A percentile compares a stretch with the other conserved stretches of the same genome.
Evolutionary conservation across 108 stramenopile species (phyloP).

Genomic region (Nannochloropsis granulata): DNA sequence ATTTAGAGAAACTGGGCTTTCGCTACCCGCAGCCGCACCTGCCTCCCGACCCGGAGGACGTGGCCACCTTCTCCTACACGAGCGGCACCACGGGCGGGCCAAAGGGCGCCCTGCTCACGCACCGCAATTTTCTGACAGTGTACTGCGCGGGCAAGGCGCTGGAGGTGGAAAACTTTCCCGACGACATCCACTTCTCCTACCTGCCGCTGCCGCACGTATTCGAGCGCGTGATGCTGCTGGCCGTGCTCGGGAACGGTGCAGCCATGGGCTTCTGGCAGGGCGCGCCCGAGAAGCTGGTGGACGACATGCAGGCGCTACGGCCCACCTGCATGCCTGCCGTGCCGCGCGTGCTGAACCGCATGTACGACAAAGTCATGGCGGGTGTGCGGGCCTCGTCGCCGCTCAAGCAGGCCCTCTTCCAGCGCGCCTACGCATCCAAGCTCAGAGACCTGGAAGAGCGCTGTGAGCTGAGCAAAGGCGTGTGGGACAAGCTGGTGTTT

Average conservation of each 20-base stretch:
- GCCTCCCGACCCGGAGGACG: conserved; percentile 34
- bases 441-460: conserved; percentile 35
- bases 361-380: conserved; percentile 51
- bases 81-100: conserved; percentile 85
- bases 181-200: conserved; percentile 79
- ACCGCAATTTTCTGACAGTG: conserved; percentile 48
- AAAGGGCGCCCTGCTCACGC: conserved; percentile 76
- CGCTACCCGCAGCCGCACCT: conserved; percentile 13
- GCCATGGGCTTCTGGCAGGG: conserved; percentile 19
- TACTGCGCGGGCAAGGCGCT: neutral
- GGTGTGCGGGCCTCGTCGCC: conserved; percentile 72
- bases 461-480: conserved; percentile 6
- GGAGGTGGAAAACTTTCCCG: neutral
- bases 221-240: conserved; percentile 42
- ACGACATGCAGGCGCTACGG: conserved; percentile 45
- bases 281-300: conserved; percentile 6
- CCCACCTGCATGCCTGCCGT: conserved; percentile 75
- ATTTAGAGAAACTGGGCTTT: conserved; percentile 12
- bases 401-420: conserved; percentile 66
- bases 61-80: conserved; percentile 69
- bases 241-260: neutral
- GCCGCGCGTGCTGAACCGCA: conserved; percentile 79
- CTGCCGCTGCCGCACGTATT: conserved; percentile 90
- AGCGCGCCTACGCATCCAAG: conserved; percentile 69
- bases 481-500: conserved; percentile 85